Evolutionary conservation across 257 asterid species (phyloP).

Genomic region (Leptodermis oblonga): DNA sequence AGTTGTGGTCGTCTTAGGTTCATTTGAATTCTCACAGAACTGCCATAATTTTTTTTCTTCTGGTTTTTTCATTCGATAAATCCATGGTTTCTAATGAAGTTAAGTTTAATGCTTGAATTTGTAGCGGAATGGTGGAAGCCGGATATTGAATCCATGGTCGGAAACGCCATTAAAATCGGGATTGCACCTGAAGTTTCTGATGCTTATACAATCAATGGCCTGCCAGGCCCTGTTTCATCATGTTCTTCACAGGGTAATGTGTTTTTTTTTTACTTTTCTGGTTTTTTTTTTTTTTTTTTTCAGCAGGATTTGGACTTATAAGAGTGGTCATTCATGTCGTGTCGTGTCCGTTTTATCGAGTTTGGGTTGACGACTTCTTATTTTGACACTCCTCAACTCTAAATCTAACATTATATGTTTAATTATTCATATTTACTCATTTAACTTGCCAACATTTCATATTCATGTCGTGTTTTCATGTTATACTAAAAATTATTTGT

Average conservation of each 20-base stretch:
- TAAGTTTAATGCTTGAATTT: neutral
- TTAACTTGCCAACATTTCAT: too few relatives aligned
- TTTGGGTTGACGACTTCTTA: too few relatives aligned
- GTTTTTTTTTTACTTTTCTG: too few relatives aligned
- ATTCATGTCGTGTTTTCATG: too few relatives aligned
- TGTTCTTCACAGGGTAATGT: constrained; percentile 31
- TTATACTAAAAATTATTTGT: too few relatives aligned
- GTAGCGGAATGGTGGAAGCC: constrained; percentile 89
- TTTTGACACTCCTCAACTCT: too few relatives aligned
- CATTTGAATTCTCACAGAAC: neutral
- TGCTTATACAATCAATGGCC: constrained; percentile 71
- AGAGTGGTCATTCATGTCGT: too few relatives aligned
- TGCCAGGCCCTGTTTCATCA: constrained; percentile 37
- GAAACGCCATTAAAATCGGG: constrained; percentile 47
- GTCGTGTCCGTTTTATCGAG: too few relatives aligned
- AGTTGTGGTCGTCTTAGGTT: constrained; percentile 31
- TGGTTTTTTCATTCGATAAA: neutral
- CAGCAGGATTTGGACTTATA: too few relatives aligned
- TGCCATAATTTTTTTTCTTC: neutral
- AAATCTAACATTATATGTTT: too few relatives aligned
- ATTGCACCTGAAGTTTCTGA: constrained; percentile 63
- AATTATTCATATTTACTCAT: too few relatives aligned
- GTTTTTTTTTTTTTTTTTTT: too few relatives aligned
- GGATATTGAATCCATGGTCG: constrained; percentile 64
- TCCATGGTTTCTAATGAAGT: neutral